Conservation (phyloP, 2,329 filamentous ascomycete genomes). For the Didymellaceae sp. region DNA sequence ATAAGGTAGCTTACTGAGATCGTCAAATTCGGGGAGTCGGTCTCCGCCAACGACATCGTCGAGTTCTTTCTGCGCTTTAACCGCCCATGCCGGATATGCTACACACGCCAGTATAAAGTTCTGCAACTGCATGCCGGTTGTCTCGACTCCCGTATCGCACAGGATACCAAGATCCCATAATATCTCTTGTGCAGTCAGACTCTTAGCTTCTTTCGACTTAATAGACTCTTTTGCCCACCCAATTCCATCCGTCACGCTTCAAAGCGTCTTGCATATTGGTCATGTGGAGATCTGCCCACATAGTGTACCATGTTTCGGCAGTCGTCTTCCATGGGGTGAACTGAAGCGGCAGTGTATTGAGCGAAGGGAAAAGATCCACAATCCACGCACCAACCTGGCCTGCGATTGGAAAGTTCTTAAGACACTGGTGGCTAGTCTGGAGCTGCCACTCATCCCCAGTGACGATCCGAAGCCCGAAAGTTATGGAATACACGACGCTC, state of each 20-base stretch:
- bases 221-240: slow-evolving; percentile 30
- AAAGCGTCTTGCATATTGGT: slow-evolving; percentile 23
- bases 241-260: slow-evolving; percentile 29
- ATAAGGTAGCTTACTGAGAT: slow-evolving; percentile 35
- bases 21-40: slow-evolving; percentile 29
- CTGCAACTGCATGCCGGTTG: slow-evolving; percentile 21
- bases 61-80: slow-evolving; percentile 25
- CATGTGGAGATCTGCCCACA: slow-evolving; percentile 24
- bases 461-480: slow-evolving; percentile 48
- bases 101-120: slow-evolving; percentile 15
- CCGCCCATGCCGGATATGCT: slow-evolving; percentile 16
- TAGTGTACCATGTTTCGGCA: slow-evolving; percentile 23
- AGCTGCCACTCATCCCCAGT: slow-evolving; percentile 29
- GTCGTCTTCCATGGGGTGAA: slow-evolving; percentile 43
- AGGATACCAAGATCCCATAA: slow-evolving; percentile 27
- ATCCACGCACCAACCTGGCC: slow-evolving; percentile 46
- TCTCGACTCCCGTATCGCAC: slow-evolving; percentile 32
- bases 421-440: slow-evolving; percentile 14
- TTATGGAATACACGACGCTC: slow-evolving; percentile 49
- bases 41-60: slow-evolving; percentile 27
- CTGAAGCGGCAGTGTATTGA: slow-evolving; percentile 50
- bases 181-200: slow-evolving; percentile 22
- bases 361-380: slow-evolving; percentile 52
- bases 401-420: slow-evolving; percentile 22
- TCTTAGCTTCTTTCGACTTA: slow-evolving; percentile 16